Evolutionary conservation across 2,329 filamentous ascomycete genomes (phyloP), one percentile per base, ranked within the genome.

Genomic region (Fusarium hainanense): DNA sequence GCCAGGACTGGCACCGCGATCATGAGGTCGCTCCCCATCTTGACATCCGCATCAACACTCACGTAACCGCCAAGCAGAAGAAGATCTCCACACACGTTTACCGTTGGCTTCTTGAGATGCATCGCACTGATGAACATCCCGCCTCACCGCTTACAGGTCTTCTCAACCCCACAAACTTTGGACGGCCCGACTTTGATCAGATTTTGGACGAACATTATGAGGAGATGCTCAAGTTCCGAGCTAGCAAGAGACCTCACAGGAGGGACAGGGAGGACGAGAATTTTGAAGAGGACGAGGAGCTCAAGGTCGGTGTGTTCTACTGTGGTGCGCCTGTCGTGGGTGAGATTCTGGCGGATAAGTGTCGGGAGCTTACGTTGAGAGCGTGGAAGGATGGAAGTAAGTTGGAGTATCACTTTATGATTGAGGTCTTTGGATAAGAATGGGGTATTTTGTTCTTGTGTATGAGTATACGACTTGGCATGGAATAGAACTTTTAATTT

Each of bases 331-430:
- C 86, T 0, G 80, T 85, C 3, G 84, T 88, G n/a, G 85, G 87
- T 1, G 82, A 85, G 72, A 83, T 87, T 42, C 68, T 88, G 67
- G 85, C 85, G 12, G 86, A 89, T 77, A 82, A 84, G 66, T 88
- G 86, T 61, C 77, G 81, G 7, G 77, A 81, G 63, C 74, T 88
- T 70, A 87, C 84, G 12, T 78, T 83, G 2, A 81, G 85, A 65
- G 85, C 84, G 1, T 78, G 84, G 30, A 77, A 82, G n/a, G 85
- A 87, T 66, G 84, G 82, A 18, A 83, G 81, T 50, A 84, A 82
- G 71, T 80, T 89, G 32, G 79, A 86, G 72, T 88, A 88, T 74
- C 80, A 85, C 55, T 88, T 88, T 55, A 85, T 87, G 81, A 86
- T 86, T 58, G 86, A 88, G 69, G 85, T 88, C 0, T 88, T 88